Base-by-base conservation (phyloP, 257 asterid species). In the Petunia axillaris region DNA sequence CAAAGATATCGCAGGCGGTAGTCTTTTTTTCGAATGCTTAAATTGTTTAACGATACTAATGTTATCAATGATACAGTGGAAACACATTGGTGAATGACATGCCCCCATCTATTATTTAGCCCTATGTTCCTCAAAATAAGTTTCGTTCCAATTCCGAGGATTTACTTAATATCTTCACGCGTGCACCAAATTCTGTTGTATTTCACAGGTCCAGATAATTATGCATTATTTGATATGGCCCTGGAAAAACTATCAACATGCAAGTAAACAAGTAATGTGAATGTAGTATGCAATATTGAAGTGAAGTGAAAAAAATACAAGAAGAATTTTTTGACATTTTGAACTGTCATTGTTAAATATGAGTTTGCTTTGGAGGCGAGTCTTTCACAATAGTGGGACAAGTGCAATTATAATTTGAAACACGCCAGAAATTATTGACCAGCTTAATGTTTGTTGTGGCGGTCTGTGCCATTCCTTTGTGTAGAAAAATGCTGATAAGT, bases 401-500 rank as follows among this genome's bases (percentile, higher is more conserved):
- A 35, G 25, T 2, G 40, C 62, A 71, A 40, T 13, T 71, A 71
- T 73, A 5, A 50, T 36, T 73, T 73, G 77, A 62, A 50, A 10
- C 25, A 25, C 25, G 62, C 46, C 13, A 50, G 77, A 50, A 73
- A 44, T 0, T 11, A 13, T 50, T 73, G 36, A 73, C 4, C 62
- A 50, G 43, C 50, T 71, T 71, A 6, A 48, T 71, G 44, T 73
- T 50, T 73, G 35, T 44, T 50, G 14, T 73, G 60, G 77, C 1
- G 43, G 60, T 50, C 44, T 71, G 43, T 71, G 75, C 62, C 63
- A 50, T 35, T 46, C 8, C 3, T 5, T 11, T 52, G 85, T 89
- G 50, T 85, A 96, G 98, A 84, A 82, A 77, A 83, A 88, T 81
- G 91, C 97, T 6, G 93, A 85, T 81, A 86, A 89, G 83, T 82